Evolutionary conservation across 2,329 filamentous ascomycete species (phyloP).

Genomic region (Xylaria sp.): DNA sequence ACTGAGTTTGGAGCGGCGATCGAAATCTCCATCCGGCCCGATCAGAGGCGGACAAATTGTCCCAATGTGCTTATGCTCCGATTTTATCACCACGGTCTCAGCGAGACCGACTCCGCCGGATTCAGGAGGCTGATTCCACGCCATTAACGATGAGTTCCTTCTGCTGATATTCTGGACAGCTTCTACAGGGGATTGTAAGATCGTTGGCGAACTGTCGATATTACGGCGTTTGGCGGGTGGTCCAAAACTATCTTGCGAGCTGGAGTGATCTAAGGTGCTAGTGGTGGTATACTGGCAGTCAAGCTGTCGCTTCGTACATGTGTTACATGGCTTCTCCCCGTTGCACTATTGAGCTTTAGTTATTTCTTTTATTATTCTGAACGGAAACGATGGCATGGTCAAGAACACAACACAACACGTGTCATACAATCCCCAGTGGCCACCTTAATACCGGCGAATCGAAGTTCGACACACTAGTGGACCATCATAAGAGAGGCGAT

Average conservation of each 20-base stretch:
- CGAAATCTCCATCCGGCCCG: slow-evolving; percentile 39
- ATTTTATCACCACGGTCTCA: slow-evolving; percentile 25
- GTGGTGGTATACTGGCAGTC: slow-evolving; percentile 53
- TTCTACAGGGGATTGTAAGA: slow-evolving; percentile 35
- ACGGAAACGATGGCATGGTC: neutral
- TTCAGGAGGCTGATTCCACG: slow-evolving; percentile 36
- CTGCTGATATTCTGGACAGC: slow-evolving; percentile 39
- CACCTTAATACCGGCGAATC: slow-evolving; percentile 1
- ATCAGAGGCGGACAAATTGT: slow-evolving; percentile 28
- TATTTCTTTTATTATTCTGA: slow-evolving; percentile 28
- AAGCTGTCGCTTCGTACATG: slow-evolving; percentile 60
- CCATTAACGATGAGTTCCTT: slow-evolving; percentile 30
- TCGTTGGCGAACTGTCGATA: slow-evolving; percentile 39
- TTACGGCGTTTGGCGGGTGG: slow-evolving; percentile 47
- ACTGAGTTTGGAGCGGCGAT: slow-evolving; percentile 45
- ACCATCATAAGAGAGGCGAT: neutral
- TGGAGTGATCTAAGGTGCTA: slow-evolving; percentile 38
- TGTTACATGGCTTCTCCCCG: slow-evolving; percentile 61
- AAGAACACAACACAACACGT: too few species aligned
- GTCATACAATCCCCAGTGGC: too few species aligned
- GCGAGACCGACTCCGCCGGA: slow-evolving; percentile 26
- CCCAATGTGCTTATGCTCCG: slow-evolving; percentile 32
- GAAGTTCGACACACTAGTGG: neutral
- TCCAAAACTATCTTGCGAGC: slow-evolving; percentile 42
- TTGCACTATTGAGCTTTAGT: slow-evolving; percentile 56